Percentiles rank a stretch among this genome's conserved stretches.
Conservation (phyloP, 2,329 filamentous ascomycete species). For the Pseudogymnoascus sp. region DNA sequence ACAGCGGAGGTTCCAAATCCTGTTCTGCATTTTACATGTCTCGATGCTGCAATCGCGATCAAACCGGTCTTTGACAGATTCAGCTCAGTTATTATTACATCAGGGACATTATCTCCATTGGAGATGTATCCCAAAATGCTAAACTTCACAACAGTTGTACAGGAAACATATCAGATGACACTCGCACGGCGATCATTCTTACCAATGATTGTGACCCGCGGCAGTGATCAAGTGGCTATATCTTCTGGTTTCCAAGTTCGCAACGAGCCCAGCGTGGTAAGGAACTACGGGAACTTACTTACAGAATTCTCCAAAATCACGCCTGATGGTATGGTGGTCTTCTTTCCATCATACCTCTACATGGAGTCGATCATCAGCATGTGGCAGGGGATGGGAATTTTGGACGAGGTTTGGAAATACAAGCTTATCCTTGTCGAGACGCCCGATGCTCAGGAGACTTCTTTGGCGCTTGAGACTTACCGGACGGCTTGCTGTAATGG, state of each 20-base stretch:
- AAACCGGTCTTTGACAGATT: conserved; percentile 97
- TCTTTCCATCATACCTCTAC: conserved; percentile 97
- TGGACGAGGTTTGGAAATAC: conserved; percentile 98
- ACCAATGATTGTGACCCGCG: conserved; percentile 94
- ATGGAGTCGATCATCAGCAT: conserved; percentile 99
- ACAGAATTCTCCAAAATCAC: conserved; percentile 95
- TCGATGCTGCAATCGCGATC: conserved; percentile 96
- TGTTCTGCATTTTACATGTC: conserved; percentile 91
- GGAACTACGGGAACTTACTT: conserved; percentile 89
- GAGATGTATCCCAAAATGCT: conserved; percentile 99
- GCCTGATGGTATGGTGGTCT: conserved; percentile 96
- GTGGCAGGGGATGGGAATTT: conserved; percentile 98
- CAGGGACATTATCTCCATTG: conserved; percentile 89
- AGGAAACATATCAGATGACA: conserved; percentile 97
- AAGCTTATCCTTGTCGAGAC: conserved; percentile 98
- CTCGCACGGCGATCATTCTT: conserved; percentile 90
- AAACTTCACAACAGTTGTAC: conserved; percentile 82
- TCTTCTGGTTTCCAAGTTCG: conserved; percentile 92
- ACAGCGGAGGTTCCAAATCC: conserved; percentile 93
- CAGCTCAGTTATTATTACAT: conserved; percentile 96
- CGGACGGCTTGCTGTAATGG: conserved; percentile 97
- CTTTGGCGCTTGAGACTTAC: conserved; percentile 90
- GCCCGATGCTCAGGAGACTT: conserved; percentile 93
- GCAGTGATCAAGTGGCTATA: conserved; percentile 86
- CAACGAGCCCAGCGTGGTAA: conserved; percentile 92